Evolutionary conservation across 768 basidiomycete species (phyloP), one percentile per base, ranked within the genome.

Genomic region (Asterophora parasitica): DNA sequence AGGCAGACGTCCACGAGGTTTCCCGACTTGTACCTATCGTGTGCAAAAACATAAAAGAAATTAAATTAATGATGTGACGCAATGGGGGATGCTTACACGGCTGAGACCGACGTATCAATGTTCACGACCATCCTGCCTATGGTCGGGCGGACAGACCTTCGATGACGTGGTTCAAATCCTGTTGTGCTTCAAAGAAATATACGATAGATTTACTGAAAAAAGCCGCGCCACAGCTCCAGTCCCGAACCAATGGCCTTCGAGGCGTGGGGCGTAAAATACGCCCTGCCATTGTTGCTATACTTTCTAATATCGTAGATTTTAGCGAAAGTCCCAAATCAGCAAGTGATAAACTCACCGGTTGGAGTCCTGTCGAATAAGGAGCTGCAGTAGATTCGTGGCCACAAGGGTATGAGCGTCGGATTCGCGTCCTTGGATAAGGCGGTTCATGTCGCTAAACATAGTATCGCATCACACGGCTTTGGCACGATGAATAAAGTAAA

Each of bases 201-300:
- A 8, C 27, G n/a, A 20, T 23, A 6, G 23, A 56, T 72, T 23
- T 46, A 79, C 79, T 78, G 77, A 46, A 71, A 79, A 35, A 67
- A 77, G 0, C 79, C 79, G 7, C 70, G 62, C 62, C 75, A 71
- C 0, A 80, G 48, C 32, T 76, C 73, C 0, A 81, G 54, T 2
- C 69, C 70, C 36, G 11, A 56, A 50, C 38, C 58, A 26, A 32
- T 46, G 34, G 20, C 35, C 39, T 11, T 46, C 10, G 40, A 44
- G 53, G 12, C 48, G 59, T 8, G 69, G 61, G 15, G 65, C 16
- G 64, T 66, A 39, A 78, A 80, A 49, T 73, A 79, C 0, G 77
- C 71, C 2, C 62, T 65, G 0, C 69, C 68, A 20, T 77, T 79
- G 51, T 76, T 74, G 0, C 71, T 66, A 40, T 75, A 63, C 39